phyloP scores from a whole-genome alignment of 208 protist species.

The Wallacemonas sp. region DNA sequence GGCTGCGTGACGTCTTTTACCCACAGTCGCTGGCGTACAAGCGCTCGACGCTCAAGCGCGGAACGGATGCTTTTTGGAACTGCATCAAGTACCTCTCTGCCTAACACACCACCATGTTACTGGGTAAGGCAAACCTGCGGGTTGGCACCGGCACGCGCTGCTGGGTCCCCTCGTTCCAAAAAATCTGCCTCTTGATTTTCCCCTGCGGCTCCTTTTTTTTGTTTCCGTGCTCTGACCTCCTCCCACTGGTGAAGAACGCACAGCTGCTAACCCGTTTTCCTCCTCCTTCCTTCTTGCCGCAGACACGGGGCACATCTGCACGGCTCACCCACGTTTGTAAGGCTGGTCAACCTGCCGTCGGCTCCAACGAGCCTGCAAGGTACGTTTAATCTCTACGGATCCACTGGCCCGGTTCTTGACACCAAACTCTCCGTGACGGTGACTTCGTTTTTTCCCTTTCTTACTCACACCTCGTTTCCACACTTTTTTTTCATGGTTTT shows the following conservation, averaged over 20 bases:
- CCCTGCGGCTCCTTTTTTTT: too few relatives aligned
- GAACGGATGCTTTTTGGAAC: constrained; percentile 35
- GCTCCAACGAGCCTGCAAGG: too few relatives aligned
- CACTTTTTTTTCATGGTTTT: constrained; percentile 10
- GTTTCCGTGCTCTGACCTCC: too few relatives aligned
- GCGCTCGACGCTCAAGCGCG: constrained; percentile 35
- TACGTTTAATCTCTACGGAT: too few relatives aligned
- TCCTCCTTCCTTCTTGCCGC: not conserved
- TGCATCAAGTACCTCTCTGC: constrained; percentile 14
- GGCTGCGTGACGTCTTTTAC: constrained; percentile 83
- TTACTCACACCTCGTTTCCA: not conserved
- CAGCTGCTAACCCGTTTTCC: too few relatives aligned
- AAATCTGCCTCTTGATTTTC: too few relatives aligned
- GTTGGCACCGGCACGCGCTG: too few relatives aligned
- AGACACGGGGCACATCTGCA: too few relatives aligned
- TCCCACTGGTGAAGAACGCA: too few relatives aligned
- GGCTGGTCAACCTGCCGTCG: too few relatives aligned
- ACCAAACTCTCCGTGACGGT: not conserved
- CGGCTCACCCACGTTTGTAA: too few relatives aligned
- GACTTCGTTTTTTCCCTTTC: not conserved
- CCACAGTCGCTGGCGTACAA: constrained; percentile 74
- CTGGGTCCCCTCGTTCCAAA: not conserved
- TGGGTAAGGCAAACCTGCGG: not conserved
- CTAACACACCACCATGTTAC: not conserved
- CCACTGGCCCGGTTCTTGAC: too few relatives aligned